Base-by-base conservation (phyloP, 345 rosid species). In the Abelmoschus esculentus region DNA sequence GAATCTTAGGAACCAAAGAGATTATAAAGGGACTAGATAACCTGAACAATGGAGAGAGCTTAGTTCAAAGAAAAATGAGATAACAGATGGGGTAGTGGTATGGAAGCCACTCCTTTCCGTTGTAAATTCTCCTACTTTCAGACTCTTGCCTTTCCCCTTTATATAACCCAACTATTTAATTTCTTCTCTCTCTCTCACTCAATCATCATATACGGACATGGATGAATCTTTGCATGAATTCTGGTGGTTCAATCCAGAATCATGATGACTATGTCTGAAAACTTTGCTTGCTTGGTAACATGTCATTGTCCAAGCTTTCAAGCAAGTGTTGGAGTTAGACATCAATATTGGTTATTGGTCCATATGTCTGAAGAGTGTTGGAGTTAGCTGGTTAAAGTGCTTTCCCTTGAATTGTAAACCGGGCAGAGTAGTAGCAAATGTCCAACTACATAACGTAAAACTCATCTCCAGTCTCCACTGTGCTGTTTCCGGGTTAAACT, bases 261-360 rank as follows among this genome's bases (percentile, higher is more conserved):
- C 66, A 44, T 29, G 19, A 54, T 42, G 40, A 54, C 59, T 50
- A 14, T 53, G 18, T 38, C 62, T 69, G 61, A 36, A 54, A 69
- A 69, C 53, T 58, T 19, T 56, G 22, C 66, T 32, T 60, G 68
- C 61, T 61, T 50, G 61, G 59, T 71, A 49, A 60, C 26, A 34
- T 31, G 69, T 71, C 74, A 61, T 49, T 71, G 32, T 71, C 64
- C 50, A 17, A 50, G 53, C 60, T 17, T 71, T 46, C 26, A 22
- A 22, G 26, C 26, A 22, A 22, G 26, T 22, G 26, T 22, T 22
- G 26, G 26, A 22, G 26, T 22, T 22, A 22, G 26, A 22, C 22
- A 40, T 15, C 40, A 55, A 40, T 31, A 40, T 5, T 38, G 42
- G 1, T 4, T 44, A 12, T 47, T 46, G 69, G 13, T 60, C 14